These are phyloP conservation scores for Reticulomyxa filosa DNA, from an alignment of 78 protist species.

Conservation along the genomic window DNA sequence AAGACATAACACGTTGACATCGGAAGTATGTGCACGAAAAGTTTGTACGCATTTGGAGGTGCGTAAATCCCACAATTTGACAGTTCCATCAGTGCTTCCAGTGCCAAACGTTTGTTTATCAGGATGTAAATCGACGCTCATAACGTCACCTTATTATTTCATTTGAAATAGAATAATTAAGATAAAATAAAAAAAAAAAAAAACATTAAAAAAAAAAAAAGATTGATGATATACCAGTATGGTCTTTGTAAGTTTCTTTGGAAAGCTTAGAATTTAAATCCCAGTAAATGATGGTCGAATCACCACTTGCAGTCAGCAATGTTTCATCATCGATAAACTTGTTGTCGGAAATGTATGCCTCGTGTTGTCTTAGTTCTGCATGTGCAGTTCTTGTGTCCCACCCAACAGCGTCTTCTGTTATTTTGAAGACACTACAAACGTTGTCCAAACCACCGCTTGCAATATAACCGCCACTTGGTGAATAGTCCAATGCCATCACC, in stretches of 20 bases:
- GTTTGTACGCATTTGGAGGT: conserved; percentile 54
- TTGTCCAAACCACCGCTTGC: conserved; percentile 91
- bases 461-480: conserved; percentile 58
- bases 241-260: conserved; percentile 39
- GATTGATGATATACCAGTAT: conserved; percentile 66
- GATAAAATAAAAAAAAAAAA: too few species aligned
- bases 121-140: conserved; percentile 16
- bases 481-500: conserved; percentile 90
- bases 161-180: too few species aligned
- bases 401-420: conserved; percentile 32
- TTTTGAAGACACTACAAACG: conserved; percentile 56
- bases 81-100: conserved; percentile 66
- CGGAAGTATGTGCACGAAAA: conserved; percentile 70
- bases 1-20: conserved; percentile 78
- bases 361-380: conserved; percentile 19
- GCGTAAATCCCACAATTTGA: conserved; percentile 72
- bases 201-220: background rate
- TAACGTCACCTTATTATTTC: too few species aligned
- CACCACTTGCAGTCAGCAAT: conserved; percentile 63
- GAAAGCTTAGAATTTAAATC: conserved; percentile 56
- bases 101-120: conserved; percentile 48
- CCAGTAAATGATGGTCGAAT: conserved; percentile 69
- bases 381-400: too few species aligned
- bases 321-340: conserved; percentile 52
- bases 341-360: conserved; percentile 71